phyloP scores from a whole-genome alignment of 1,284 basidiomycete species.

The Puccinia sorghi region DNA sequence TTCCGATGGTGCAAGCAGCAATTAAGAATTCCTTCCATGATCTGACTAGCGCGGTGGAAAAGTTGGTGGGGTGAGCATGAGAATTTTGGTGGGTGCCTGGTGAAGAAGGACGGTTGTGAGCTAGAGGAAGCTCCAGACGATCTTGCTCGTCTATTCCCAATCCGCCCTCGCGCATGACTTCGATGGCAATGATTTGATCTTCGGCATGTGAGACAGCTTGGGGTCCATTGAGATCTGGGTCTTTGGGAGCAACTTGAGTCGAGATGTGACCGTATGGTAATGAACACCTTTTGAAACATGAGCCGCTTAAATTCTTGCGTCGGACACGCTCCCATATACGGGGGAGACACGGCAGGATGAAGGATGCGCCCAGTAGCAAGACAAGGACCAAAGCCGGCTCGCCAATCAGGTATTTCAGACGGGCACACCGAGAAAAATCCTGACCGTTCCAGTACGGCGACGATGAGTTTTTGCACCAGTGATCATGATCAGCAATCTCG shows the following conservation, averaged over 20 bases:
- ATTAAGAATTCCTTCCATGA: constrained; percentile 33
- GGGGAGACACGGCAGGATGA: constrained; percentile 15
- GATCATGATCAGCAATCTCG: background rate
- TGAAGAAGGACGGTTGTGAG: background rate
- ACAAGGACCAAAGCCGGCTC: constrained; percentile 52
- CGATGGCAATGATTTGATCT: constrained; percentile 24
- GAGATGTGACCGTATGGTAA: background rate
- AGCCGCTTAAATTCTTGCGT: background rate
- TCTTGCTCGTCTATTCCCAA: constrained; percentile 28
- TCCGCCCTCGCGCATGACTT: constrained; percentile 30
- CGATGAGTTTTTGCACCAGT: constrained; percentile 3
- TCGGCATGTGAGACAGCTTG: constrained; percentile 26
- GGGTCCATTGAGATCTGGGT: constrained; percentile 19
- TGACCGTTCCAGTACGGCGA: constrained; percentile 8
- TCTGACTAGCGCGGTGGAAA: constrained; percentile 9
- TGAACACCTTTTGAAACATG: constrained; percentile 1
- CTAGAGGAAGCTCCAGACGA: constrained; percentile 3
- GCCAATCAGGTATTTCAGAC: constrained; percentile 51
- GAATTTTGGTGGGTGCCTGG: background rate
- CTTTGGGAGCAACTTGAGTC: constrained; percentile 9
- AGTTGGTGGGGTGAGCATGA: background rate
- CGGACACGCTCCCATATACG: background rate
- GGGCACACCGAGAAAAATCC: constrained; percentile 51
- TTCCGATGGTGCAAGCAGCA: constrained; percentile 13
- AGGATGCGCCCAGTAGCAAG: constrained; percentile 27